Evolutionary conservation across 108 stramenopile species (phyloP).

Genomic region (Pelagomonas calceolata): DNA sequence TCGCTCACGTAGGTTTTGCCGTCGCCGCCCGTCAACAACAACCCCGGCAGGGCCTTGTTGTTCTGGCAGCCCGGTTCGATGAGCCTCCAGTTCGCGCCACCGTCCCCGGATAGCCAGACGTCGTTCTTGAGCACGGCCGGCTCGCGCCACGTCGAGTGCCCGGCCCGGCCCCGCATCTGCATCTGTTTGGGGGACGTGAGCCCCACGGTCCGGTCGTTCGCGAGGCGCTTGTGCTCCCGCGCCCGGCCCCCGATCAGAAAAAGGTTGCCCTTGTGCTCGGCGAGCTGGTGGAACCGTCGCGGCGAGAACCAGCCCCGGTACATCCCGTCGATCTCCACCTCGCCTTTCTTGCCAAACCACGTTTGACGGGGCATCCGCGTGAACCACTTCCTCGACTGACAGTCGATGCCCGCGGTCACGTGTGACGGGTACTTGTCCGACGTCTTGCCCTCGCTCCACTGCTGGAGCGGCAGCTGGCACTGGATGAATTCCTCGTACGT

Average conservation of each 20-base stretch:
- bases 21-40: conserved; percentile 18
- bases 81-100: conserved; percentile 50
- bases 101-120: conserved; percentile 54
- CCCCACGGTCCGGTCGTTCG: conserved; percentile 37
- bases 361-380: background rate
- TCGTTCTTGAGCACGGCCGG: conserved; percentile 52
- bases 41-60: conserved; percentile 39
- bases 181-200: conserved; percentile 35
- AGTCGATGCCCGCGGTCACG: conserved; percentile 11
- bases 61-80: conserved; percentile 54
- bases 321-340: background rate
- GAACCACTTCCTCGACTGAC: conserved; percentile 6
- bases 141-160: conserved; percentile 40
- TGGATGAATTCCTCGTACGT: conserved; percentile 61
- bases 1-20: background rate
- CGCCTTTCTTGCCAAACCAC: too few species aligned
- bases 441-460: too few species aligned
- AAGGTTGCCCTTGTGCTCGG: conserved; percentile 36
- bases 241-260: conserved; percentile 60
- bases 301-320: conserved; percentile 22
- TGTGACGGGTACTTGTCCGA: conserved; percentile 28
- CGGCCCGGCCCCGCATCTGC: conserved; percentile 9
- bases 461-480: too few species aligned
- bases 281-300: conserved; percentile 45
- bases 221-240: conserved; percentile 44